Base-by-base conservation (phyloP, 805 yeast genomes). In the Cyberlindnera sargentensis region DNA sequence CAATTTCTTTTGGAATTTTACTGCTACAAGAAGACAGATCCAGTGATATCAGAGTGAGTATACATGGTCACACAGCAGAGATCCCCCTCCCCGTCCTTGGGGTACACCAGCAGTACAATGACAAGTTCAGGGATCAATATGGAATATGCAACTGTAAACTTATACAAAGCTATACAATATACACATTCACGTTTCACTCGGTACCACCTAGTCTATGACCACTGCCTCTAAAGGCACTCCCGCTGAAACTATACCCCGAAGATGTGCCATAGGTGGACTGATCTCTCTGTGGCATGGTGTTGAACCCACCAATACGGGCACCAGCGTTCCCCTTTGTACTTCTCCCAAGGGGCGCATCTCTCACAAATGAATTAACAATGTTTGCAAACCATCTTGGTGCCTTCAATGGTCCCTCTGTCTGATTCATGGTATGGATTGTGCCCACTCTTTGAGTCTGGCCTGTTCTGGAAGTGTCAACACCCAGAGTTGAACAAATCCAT, bases 351-450 rank as follows among this genome's bases (percentile, higher is more conserved):
- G 24, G 26, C 4, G 33, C 26, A 31, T 27, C 32, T 5, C 54
- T 48, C 6, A 34, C 42, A 27, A 56, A 40, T 29, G 40, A 42
- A 4, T 63, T 60, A 26, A 67, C 47, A 5, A 63, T 30, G 0
- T 48, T 39, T 41, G 55, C 62, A 43, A 71, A 60, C 74, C 75
- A 70, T 3, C 35, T 43, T 11, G 86, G 86, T 1, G 84, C 83
- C 42, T 69, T 70, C 43, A 78, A 64, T 47, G 75, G 70, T 1
- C 84, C 84, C 36, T 67, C 63, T 25, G 73, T 71, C 33, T 74
- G 55, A 34, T 57, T 53, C 9, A 60, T 47, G 0, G 62, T 53
- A 36, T 55, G 46, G 6, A 60, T 50, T 2, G 63, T 61, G 2
- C 66, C 66, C 10, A 61, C 63, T 47, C 64, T 55, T 36, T 62